Evolutionary conservation across 192 early-diverging fungal genomes (phyloP).

Genomic region (Glomus cerebriforme): DNA sequence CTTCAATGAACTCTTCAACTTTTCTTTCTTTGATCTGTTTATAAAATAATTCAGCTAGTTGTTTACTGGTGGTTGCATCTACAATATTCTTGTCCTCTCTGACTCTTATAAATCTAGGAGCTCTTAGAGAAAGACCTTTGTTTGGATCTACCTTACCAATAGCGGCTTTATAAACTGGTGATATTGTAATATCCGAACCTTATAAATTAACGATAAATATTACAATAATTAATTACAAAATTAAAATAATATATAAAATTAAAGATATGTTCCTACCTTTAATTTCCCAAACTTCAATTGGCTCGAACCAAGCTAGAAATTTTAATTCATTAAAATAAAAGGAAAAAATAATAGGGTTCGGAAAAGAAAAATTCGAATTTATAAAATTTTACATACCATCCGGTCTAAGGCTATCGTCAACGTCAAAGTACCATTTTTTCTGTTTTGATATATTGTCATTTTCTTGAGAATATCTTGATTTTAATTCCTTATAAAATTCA

Average conservation of each 20-base stretch:
- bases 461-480: constrained; percentile 20
- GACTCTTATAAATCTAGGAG: constrained; percentile 86
- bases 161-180: constrained; percentile 80
- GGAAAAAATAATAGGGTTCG: too few species aligned
- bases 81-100: constrained; percentile 83
- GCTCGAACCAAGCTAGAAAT: constrained; percentile 74
- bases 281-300: constrained; percentile 84
- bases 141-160: constrained; percentile 63
- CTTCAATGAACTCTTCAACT: background rate
- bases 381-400: constrained; percentile 32
- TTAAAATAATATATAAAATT: background rate
- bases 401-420: constrained; percentile 22
- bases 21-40: constrained; percentile 32
- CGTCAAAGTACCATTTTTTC: constrained; percentile 32
- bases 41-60: constrained; percentile 49
- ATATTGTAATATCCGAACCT: constrained; percentile 82
- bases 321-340: too few species aligned
- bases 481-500: constrained; percentile 36
- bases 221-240: background rate
- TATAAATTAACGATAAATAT: background rate
- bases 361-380: background rate
- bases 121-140: constrained; percentile 84
- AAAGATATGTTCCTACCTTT: constrained; percentile 54
- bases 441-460: constrained; percentile 16
- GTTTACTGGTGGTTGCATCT: constrained; percentile 75